Evolutionary conservation across 2,329 filamentous ascomycete species (phyloP).

Genomic region (Dryadomyces sulphureus): DNA sequence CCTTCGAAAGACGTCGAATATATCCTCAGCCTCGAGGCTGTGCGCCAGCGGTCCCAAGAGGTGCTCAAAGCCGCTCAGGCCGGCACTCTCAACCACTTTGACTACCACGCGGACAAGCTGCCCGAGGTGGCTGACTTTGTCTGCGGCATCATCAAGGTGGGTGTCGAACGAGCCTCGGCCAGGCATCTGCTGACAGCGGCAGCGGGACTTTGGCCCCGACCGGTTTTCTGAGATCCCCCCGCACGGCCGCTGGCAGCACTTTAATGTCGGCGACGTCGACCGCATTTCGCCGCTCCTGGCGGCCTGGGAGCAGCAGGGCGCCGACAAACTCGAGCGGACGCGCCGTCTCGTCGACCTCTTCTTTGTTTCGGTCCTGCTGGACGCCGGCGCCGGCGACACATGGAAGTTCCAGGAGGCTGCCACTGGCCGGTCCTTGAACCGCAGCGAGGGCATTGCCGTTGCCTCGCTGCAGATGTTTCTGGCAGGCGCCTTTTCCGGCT

Average conservation of each 20-base stretch:
- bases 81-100: constrained; percentile 5
- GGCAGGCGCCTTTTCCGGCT: constrained; percentile 21
- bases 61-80: constrained; percentile 2
- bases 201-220: constrained; percentile 37
- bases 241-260: constrained; percentile 48
- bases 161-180: neutral
- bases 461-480: constrained; percentile 35
- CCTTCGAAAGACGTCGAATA: constrained; percentile 1
- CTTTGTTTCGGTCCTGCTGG: constrained; percentile 43
- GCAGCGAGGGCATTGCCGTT: constrained; percentile 37
- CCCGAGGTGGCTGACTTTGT: constrained; percentile 4
- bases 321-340: constrained; percentile 30
- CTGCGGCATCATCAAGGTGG: constrained; percentile 2
- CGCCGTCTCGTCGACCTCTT: constrained; percentile 46
- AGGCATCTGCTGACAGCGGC: neutral
- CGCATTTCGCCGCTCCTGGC: constrained; percentile 30
- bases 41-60: neutral
- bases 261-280: constrained; percentile 38
- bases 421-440: constrained; percentile 18
- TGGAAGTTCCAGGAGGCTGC: constrained; percentile 30
- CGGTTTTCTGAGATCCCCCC: constrained; percentile 32
- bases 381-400: constrained; percentile 36
- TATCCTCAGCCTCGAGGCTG: constrained; percentile 5
- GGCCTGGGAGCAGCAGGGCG: constrained; percentile 18
- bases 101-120: constrained; percentile 2